phyloP scores from a whole-genome alignment of 2,329 filamentous ascomycete genomes.

The Alternaria atra region DNA sequence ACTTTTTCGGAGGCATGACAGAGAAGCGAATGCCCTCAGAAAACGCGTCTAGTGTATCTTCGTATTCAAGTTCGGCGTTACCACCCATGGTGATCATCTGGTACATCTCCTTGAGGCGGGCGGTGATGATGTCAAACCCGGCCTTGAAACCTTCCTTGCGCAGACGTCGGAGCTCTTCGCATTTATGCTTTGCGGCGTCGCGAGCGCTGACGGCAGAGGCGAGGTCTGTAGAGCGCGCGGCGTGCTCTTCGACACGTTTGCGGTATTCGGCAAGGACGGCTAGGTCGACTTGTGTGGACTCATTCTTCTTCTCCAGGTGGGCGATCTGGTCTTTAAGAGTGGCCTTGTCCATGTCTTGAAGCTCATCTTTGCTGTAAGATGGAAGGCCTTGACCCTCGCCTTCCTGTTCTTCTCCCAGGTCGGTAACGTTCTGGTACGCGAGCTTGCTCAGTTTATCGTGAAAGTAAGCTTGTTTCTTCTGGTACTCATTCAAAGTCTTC shows the following conservation, averaged over 20 bases:
- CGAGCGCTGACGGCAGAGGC: slow-evolving; percentile 78
- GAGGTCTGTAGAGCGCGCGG: slow-evolving; percentile 82
- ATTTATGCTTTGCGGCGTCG: slow-evolving; percentile 88
- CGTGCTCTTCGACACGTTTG: slow-evolving; percentile 83
- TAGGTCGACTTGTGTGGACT: slow-evolving; percentile 87
- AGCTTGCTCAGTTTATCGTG: slow-evolving; percentile 89
- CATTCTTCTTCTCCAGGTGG: slow-evolving; percentile 75
- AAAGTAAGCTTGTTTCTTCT: slow-evolving; percentile 86
- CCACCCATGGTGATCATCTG: slow-evolving; percentile 99
- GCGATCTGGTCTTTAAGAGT: slow-evolving; percentile 71
- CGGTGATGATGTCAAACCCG: slow-evolving; percentile 91
- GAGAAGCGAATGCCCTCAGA: slow-evolving; percentile 96
- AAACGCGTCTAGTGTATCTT: slow-evolving; percentile 95
- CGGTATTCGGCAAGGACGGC: slow-evolving; percentile 88
- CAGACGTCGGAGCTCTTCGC: slow-evolving; percentile 88
- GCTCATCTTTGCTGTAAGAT: slow-evolving; percentile 76
- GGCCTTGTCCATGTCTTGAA: slow-evolving; percentile 70
- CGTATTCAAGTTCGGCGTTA: slow-evolving; percentile 95
- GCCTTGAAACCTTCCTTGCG: slow-evolving; percentile 98
- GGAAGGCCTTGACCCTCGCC: slow-evolving; percentile 64
- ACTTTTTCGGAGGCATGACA: slow-evolving; percentile 99
- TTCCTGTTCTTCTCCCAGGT: slow-evolving; percentile 66
- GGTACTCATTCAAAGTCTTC: slow-evolving; percentile 85
- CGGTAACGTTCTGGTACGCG: slow-evolving; percentile 75
- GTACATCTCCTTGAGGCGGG: slow-evolving; percentile 99